These are phyloP conservation scores for Podaxis mareebaensis DNA, from an alignment of 768 basidiomycete genomes.

Conservation along the genomic window DNA sequence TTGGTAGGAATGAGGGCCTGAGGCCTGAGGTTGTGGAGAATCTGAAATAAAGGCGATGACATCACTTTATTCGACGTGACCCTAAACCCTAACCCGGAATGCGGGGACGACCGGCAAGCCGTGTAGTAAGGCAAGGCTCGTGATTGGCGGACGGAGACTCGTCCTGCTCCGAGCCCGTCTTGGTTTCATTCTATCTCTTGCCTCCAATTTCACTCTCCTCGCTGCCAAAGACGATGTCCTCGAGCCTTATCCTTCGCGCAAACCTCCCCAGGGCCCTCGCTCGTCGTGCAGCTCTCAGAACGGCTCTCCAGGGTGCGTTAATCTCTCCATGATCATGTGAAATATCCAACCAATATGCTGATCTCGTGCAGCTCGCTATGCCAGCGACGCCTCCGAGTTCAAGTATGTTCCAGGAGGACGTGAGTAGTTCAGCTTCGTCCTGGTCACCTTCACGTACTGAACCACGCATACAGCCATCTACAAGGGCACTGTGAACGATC, in stretches of 20 bases:
- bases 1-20: neutral
- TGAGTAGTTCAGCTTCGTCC: conserved; percentile 35
- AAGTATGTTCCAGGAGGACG: conserved; percentile 71
- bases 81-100: too few relatives aligned
- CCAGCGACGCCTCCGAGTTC: conserved; percentile 30
- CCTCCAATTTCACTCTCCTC: conserved; percentile 5
- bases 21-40: neutral
- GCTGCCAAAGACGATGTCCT: conserved; percentile 44
- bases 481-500: conserved; percentile 94
- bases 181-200: neutral
- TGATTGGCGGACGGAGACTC: neutral
- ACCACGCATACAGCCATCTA: conserved; percentile 60
- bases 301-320: conserved; percentile 43
- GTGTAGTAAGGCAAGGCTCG: neutral
- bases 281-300: conserved; percentile 40
- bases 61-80: neutral
- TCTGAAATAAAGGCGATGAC: neutral
- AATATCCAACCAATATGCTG: conserved; percentile 15
- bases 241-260: conserved; percentile 49
- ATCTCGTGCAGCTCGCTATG: conserved; percentile 38
- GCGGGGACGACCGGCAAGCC: neutral
- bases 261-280: conserved; percentile 45
- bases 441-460: neutral
- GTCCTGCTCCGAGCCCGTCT: neutral
- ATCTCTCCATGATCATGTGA: neutral